Percentiles rank a stretch among this genome's conserved stretches.
phyloP scores from a whole-genome alignment of 2,329 filamentous ascomycete species.

The Cercospora canescens region DNA sequence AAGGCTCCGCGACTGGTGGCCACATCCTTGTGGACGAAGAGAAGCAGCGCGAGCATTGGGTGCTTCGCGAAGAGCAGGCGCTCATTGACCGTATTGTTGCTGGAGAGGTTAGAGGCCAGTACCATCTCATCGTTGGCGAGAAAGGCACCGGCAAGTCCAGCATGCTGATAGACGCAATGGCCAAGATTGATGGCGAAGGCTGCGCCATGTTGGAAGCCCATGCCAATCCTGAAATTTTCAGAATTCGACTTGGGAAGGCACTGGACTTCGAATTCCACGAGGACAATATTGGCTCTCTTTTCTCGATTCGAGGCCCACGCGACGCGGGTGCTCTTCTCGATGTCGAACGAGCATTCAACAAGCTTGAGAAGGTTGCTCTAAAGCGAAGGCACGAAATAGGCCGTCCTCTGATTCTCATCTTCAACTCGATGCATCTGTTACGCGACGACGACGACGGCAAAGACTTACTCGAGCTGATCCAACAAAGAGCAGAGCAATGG shows the following conservation, averaged over 20 bases:
- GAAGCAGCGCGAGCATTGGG: constrained; percentile 71
- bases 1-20: constrained; percentile 26
- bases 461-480: constrained; percentile 88
- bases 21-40: constrained; percentile 35
- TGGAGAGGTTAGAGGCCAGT: constrained; percentile 74
- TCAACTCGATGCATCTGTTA: constrained; percentile 91
- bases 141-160: constrained; percentile 96
- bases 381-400: constrained; percentile 61
- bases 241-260: constrained; percentile 58
- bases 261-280: constrained; percentile 97
- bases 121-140: constrained; percentile 88
- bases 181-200: constrained; percentile 83
- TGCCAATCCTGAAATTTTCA: constrained; percentile 91
- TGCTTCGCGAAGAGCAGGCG: constrained; percentile 77
- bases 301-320: constrained; percentile 87
- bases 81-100: constrained; percentile 80
- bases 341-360: constrained; percentile 96
- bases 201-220: constrained; percentile 97
- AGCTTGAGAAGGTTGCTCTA: constrained; percentile 92
- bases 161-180: constrained; percentile 96
- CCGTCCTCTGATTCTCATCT: constrained; percentile 81
- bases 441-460: constrained; percentile 91
- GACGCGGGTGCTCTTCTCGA: constrained; percentile 91
- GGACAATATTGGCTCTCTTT: constrained; percentile 95
- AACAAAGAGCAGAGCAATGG: constrained; percentile 96